Conservation (phyloP, 2,329 filamentous ascomycete genomes). For the Metarhizium rileyi region DNA sequence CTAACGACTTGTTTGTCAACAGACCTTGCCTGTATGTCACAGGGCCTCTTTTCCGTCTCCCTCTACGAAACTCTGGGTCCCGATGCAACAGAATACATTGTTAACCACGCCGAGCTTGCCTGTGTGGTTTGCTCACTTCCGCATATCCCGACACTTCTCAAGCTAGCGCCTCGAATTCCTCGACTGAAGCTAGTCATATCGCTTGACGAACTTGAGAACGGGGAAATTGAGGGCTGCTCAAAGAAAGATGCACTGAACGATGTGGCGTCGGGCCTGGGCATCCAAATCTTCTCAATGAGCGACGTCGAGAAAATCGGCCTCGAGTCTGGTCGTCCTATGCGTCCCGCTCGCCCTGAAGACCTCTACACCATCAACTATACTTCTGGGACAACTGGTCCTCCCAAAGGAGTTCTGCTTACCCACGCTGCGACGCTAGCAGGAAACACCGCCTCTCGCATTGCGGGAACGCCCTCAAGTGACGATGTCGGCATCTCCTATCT, state of each 20-base stretch:
- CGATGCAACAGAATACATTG: constrained; percentile 86
- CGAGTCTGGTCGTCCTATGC: constrained; percentile 57
- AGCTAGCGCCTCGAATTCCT: constrained; percentile 66
- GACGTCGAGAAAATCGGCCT: constrained; percentile 75
- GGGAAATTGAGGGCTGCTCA: constrained; percentile 65
- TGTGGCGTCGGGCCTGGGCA: constrained; percentile 62
- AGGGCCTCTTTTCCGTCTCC: constrained; percentile 80
- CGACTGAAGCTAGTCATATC: constrained; percentile 79
- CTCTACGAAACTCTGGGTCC: constrained; percentile 93
- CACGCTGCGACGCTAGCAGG: constrained; percentile 73
- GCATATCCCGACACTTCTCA: constrained; percentile 73
- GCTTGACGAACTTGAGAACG: constrained; percentile 71
- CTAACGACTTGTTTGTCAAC: neutral
- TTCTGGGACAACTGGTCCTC: constrained; percentile 71
- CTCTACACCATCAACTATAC: constrained; percentile 87
- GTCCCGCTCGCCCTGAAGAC: constrained; percentile 64
- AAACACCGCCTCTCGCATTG: constrained; percentile 50
- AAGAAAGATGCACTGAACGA: constrained; percentile 69
- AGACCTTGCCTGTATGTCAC: constrained; percentile 82
- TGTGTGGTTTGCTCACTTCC: constrained; percentile 71
- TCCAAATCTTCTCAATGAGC: constrained; percentile 67
- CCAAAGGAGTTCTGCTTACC: constrained; percentile 75
- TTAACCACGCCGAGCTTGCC: constrained; percentile 73
- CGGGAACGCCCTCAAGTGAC: constrained; percentile 35
- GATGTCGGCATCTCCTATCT: constrained; percentile 77